Evolutionary conservation across 768 basidiomycete species (phyloP).

Genomic region (Podaxis sp.): DNA sequence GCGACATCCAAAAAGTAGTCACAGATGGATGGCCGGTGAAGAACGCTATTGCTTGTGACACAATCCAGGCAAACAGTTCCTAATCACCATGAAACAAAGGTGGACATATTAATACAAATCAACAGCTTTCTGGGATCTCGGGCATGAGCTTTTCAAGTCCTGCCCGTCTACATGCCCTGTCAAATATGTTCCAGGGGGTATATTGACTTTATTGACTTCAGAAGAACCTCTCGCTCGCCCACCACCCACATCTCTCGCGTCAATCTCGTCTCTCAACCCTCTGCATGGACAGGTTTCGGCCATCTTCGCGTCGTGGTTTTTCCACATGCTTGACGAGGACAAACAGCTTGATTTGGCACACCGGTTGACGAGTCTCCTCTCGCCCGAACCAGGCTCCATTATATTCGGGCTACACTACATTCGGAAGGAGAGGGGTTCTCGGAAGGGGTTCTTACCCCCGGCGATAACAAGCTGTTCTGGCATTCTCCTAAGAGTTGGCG

Average conservation of each 20-base stretch:
- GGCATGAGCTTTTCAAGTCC: conserved; percentile 59
- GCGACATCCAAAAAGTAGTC: conserved; percentile 37
- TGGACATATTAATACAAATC: not conserved
- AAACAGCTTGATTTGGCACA: not conserved
- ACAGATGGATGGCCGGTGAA: conserved; percentile 38
- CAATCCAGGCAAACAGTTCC: conserved; percentile 11
- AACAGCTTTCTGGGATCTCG: conserved; percentile 59
- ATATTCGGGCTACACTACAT: not conserved
- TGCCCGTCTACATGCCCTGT: conserved; percentile 52
- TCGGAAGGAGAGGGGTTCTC: not conserved
- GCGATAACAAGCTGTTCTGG: not conserved
- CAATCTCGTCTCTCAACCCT: conserved; percentile 25
- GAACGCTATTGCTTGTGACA: conserved; percentile 37
- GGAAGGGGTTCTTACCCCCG: not conserved
- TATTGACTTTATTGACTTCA: conserved; percentile 36
- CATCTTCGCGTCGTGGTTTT: conserved; percentile 39
- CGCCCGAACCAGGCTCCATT: not conserved
- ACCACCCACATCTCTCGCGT: not conserved
- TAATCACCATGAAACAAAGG: not conserved
- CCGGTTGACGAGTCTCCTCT: not conserved
- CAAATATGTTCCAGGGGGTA: conserved; percentile 54
- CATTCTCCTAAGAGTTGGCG: not conserved
- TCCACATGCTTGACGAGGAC: conserved; percentile 35
- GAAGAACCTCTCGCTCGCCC: not conserved
- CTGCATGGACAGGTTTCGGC: conserved; percentile 44